Percentiles rank a stretch among this genome's conserved stretches.
Evolutionary conservation across 495 filamentous ascomycete genomes (phyloP).

Genomic region (Hypoxylon perforatum): DNA sequence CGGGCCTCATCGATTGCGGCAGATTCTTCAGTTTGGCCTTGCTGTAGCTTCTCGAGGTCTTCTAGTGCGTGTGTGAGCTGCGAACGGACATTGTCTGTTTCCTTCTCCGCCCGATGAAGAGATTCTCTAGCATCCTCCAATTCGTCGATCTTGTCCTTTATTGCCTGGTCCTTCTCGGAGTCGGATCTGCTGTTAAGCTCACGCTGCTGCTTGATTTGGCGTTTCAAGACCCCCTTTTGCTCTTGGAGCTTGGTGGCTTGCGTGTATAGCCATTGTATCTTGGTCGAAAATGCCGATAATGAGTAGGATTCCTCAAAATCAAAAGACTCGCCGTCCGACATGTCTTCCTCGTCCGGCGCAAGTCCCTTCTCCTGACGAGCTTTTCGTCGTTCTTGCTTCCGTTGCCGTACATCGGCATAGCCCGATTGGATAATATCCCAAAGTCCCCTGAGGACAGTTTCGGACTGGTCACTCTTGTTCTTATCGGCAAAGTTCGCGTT

Average conservation of each 20-base stretch:
- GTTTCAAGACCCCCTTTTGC: conserved; percentile 83
- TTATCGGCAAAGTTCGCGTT: conserved; percentile 40
- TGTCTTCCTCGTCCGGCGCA: conserved; percentile 57
- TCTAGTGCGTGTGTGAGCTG: conserved; percentile 63
- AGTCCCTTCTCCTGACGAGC: conserved; percentile 55
- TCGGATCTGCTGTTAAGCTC: conserved; percentile 79
- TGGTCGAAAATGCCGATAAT: conserved; percentile 73
- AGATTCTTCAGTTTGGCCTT: conserved; percentile 48
- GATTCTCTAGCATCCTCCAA: conserved; percentile 62
- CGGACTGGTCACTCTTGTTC: conserved; percentile 64
- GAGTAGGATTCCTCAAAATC: conserved; percentile 70
- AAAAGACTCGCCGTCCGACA: conserved; percentile 61
- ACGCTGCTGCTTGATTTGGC: conserved; percentile 92
- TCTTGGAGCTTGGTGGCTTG: conserved; percentile 75
- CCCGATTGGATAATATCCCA: conserved; percentile 78
- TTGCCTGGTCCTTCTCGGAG: conserved; percentile 68
- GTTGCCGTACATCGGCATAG: conserved; percentile 67
- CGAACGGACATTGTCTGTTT: conserved; percentile 56
- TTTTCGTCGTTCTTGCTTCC: conserved; percentile 62
- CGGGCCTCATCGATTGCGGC: conserved; percentile 51
- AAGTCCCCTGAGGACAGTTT: conserved; percentile 71
- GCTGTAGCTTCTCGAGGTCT: conserved; percentile 61
- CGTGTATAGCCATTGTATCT: conserved; percentile 78
- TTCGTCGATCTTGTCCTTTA: conserved; percentile 62
- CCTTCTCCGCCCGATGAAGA: conserved; percentile 60